phyloP scores from a whole-genome alignment of 2,329 filamentous ascomycete species.

The Penicillium sp. region DNA sequence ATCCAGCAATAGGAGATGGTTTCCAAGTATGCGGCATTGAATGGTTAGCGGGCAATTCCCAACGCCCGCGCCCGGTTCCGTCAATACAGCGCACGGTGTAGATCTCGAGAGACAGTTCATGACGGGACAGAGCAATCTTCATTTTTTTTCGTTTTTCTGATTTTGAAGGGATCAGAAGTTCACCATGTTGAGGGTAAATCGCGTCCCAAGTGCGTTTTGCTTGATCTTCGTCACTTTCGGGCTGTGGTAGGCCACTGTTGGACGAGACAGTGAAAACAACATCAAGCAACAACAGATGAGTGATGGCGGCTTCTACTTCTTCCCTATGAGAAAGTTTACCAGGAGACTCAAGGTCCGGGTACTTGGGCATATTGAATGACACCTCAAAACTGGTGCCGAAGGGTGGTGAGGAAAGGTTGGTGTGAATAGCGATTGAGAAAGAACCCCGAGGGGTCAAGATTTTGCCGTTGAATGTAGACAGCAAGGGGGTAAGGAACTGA shows the following conservation, averaged over 20 bases:
- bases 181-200: slow-evolving; percentile 36
- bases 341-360: slow-evolving; percentile 34
- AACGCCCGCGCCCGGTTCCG: slow-evolving; percentile 11
- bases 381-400: slow-evolving; percentile 43
- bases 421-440: slow-evolving; percentile 40
- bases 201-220: slow-evolving; percentile 27
- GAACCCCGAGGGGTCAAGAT: slow-evolving; percentile 36
- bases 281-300: slow-evolving; percentile 40
- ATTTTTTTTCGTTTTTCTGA: slow-evolving; percentile 32
- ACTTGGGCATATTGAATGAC: slow-evolving; percentile 32
- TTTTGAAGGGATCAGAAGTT: slow-evolving; percentile 26
- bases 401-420: slow-evolving; percentile 32
- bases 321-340: slow-evolving; percentile 33
- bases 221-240: neutral
- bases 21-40: slow-evolving; percentile 26
- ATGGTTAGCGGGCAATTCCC: slow-evolving; percentile 11
- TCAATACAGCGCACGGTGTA: slow-evolving; percentile 20
- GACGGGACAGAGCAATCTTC: slow-evolving; percentile 29
- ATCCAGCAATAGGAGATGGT: slow-evolving; percentile 2
- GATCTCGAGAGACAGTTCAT: slow-evolving; percentile 26
- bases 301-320: slow-evolving; percentile 36
- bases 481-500: slow-evolving; percentile 43
- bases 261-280: slow-evolving; percentile 34
- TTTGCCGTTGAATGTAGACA: slow-evolving; percentile 41
- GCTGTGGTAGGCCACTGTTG: neutral